Evolutionary conservation across 2,329 filamentous ascomycete genomes (phyloP).

Genomic region (Penicillium sp.): DNA sequence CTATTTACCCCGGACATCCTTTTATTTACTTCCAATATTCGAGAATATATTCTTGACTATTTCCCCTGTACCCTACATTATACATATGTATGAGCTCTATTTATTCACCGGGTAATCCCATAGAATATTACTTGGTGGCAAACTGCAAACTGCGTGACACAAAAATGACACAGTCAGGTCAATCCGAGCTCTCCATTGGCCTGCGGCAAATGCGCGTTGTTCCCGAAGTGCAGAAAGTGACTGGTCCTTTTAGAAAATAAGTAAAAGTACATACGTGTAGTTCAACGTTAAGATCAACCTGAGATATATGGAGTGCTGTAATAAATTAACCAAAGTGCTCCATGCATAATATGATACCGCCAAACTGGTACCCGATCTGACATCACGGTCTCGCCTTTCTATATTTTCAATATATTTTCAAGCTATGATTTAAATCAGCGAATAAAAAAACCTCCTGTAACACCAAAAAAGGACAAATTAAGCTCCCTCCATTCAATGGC

Average conservation of each 20-base stretch:
- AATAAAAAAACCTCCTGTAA: not conserved
- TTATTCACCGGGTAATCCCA: not conserved
- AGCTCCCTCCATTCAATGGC: not conserved
- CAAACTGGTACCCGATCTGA: not conserved
- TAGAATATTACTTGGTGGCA: not conserved
- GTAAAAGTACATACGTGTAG: not conserved
- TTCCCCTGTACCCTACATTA: not conserved
- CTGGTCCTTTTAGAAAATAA: not conserved
- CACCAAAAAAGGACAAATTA: no score
- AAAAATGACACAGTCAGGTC: not conserved
- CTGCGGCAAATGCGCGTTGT: not conserved
- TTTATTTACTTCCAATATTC: not conserved
- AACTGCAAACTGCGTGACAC: constrained; percentile 1
- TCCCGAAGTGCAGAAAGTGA: not conserved
- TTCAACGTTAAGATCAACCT: not conserved
- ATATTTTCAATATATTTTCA: not conserved
- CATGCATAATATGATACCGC: not conserved
- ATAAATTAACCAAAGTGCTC: not conserved
- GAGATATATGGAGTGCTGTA: not conserved
- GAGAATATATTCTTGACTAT: not conserved
- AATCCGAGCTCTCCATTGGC: not conserved
- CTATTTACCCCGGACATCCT: not conserved
- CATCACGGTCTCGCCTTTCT: not conserved
- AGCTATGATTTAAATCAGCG: not conserved
- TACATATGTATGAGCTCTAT: no score